Base-by-base conservation (phyloP, 2,329 filamentous ascomycete genomes). In the Penicillium sp. region DNA sequence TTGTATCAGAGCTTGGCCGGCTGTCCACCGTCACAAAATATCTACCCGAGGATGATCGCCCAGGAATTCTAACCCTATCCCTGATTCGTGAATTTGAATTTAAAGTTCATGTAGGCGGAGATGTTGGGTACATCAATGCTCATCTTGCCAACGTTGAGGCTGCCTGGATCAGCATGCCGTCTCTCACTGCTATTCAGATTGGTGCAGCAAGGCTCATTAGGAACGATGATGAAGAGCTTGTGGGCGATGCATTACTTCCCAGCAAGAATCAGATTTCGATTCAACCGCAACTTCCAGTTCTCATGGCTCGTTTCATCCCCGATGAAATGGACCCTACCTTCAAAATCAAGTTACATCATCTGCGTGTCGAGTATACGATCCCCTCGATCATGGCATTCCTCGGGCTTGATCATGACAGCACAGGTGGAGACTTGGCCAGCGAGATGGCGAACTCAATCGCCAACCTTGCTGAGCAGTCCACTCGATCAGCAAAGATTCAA, bases 321-420 rank as follows among this genome's bases (percentile, higher is more conserved):
- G 93, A 98, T 70, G 93, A 98, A 71, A 91, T 96, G 77, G 93
- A 98, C 62, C 93, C 96, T 0, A 87, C 91, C 7, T 80, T 97
- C 63, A 96, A 96, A 72, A 74, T 97, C 57, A 96, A 96, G 71
- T 77, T 98, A 43, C 90, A 90, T 73, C 92, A 96, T 60, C 66
- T 96, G 4, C 88, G 87, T 58, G 75, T 92, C n/a, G 96, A 99
- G 71, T 99, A 99, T 72, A 88, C 89, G 16, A 90, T 98, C 4
- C 85, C 91, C 0, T 91, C 90, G 0, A 74, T 97, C 0, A 88
- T 96, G 80, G 91, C 92, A 52, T 74, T 96, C 5, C 82, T 96
- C 7, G 88, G 86, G 0, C 80, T 96, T 2, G 81, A 82, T 14
- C 85, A 88, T 16, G 84, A 89, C 62, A 81, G 85, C 4, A 88